Conservation (phyloP, 768 basidiomycete genomes). For the Rhodotorula diobovata region DNA sequence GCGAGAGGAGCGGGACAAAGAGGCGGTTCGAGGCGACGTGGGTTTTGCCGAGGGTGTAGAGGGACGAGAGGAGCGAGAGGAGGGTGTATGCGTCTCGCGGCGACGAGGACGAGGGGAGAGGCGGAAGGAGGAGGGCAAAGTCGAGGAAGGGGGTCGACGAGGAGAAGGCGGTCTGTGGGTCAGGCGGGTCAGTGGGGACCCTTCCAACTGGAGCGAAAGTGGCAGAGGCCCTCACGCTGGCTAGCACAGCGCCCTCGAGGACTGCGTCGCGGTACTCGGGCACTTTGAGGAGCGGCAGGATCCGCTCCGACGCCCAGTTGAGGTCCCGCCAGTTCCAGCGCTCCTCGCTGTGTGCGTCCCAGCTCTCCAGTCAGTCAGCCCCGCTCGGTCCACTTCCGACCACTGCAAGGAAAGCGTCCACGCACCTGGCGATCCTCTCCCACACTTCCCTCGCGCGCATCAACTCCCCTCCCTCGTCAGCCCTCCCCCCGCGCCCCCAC, state of each 20-base stretch:
- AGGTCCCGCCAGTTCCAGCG: slow-evolving; percentile 14
- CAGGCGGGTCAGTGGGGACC: slow-evolving; percentile 5
- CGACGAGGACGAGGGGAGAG: slow-evolving; percentile 60
- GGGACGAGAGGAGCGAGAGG: slow-evolving; percentile 57
- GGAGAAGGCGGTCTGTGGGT: slow-evolving; percentile 41
- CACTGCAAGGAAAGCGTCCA: too few species aligned
- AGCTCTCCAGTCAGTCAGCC: too few species aligned
- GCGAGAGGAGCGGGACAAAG: slow-evolving; percentile 76
- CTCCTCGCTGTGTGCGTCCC: slow-evolving; percentile 54
- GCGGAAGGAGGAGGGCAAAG: slow-evolving; percentile 58
- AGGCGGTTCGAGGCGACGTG: slow-evolving; percentile 63
- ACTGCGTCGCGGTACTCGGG: slow-evolving; percentile 14
- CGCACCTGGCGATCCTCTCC: slow-evolving; percentile 51
- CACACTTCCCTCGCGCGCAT: slow-evolving; percentile 40
- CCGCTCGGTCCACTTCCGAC: too few species aligned
- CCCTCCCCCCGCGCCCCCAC: slow-evolving; percentile 45
- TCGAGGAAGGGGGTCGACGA: slow-evolving; percentile 29
- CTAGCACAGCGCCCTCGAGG: slow-evolving; percentile 26
- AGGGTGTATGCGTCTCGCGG: slow-evolving; percentile 57
- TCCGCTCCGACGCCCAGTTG: slow-evolving; percentile 16
- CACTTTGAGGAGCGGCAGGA: slow-evolving; percentile 23
- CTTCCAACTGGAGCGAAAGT: slow-evolving; percentile 42
- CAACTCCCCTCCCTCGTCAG: background rate
- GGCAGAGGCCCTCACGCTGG: slow-evolving; percentile 2
- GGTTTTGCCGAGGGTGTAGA: slow-evolving; percentile 56